Evolutionary conservation across 2,329 filamentous ascomycete species (phyloP), one percentile per base, ranked within the genome.

Genomic region (Cercospora zeae-maydis): DNA sequence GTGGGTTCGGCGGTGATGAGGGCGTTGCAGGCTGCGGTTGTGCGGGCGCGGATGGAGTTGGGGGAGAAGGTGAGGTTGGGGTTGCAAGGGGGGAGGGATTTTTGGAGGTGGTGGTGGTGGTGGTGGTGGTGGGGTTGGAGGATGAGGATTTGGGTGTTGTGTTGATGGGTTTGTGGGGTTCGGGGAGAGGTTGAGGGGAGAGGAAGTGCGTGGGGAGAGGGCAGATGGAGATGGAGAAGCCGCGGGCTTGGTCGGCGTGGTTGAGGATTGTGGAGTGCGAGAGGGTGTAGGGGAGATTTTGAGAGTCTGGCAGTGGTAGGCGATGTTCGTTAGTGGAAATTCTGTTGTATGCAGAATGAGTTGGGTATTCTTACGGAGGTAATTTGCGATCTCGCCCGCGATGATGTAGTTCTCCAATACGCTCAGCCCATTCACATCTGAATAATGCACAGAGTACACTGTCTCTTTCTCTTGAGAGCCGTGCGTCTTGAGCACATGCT

Each of bases 391-490:
- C 61, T 75, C 74, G 16, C 71, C 68, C 1, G 71, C 74, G 14
- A 76, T 68, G 30, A 76, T 76, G 53, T 75, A 75, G 60, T 75
- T 75, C 61, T 76, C 75, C 56, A 76, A 66, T 21, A 71, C 63
- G 16, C 72, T 74, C 59, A 76, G 59, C 0, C 75, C 75, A 52
- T 76, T 76, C 58, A 75, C 65, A 61, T 76, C 74, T 1, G 72
- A 72, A 55, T 71, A 75, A 53, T 76, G 75, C 4, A 76, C 71
- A 0, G 73, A 74, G 51, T 74, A 72, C 11, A 70, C 70, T 8
- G 66, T 53, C 62, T 72, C 54, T 11, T 64, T 56, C 24, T 66
- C 66, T 53, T 70, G 68, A 10, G 59, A 51, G 11, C 55, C 52
- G 19, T 70, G 71, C 9, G 64, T 58, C 57, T 70, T 67, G 62